A percentile compares a stretch with the other conserved stretches of the same genome.
These are phyloP conservation scores for Cyphellophora europaea DNA, from an alignment of 2,329 filamentous ascomycete genomes.

Conservation along the genomic window DNA sequence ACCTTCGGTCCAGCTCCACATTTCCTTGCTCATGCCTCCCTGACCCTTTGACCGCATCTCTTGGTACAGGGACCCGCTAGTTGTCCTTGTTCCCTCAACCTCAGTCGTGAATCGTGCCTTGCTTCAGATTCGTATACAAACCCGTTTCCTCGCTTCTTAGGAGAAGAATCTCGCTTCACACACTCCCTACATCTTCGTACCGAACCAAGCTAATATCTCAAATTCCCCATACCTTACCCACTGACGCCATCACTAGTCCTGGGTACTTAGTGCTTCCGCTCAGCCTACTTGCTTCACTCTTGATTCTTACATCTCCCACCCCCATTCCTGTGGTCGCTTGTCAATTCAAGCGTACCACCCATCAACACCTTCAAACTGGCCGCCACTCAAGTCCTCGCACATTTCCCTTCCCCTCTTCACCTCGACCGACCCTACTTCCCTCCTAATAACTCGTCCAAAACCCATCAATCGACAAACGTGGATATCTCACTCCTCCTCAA, in stretches of 20 bases:
- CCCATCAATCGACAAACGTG: slow-evolving; percentile 50
- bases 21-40: too few species aligned
- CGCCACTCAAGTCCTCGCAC: background rate
- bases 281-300: too few species aligned
- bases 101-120: background rate
- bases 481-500: slow-evolving; percentile 90
- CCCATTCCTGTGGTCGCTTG: background rate
- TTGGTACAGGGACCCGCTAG: too few species aligned
- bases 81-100: background rate
- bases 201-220: too few species aligned
- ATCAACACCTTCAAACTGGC: slow-evolving; percentile 2
- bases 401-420: background rate
- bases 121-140: background rate
- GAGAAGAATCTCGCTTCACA: background rate
- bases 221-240: too few species aligned
- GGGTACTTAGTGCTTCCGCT: too few species aligned
- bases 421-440: slow-evolving; percentile 1
- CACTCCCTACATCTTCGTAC: background rate
- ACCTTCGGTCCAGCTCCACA: too few species aligned
- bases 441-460: background rate
- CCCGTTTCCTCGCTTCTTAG: background rate
- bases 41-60: too few species aligned
- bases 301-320: too few species aligned
- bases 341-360: background rate
- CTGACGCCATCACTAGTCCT: too few species aligned